Evolutionary conservation across 805 yeast species (phyloP).

Genomic region (Barnettozyma sucrosica): DNA sequence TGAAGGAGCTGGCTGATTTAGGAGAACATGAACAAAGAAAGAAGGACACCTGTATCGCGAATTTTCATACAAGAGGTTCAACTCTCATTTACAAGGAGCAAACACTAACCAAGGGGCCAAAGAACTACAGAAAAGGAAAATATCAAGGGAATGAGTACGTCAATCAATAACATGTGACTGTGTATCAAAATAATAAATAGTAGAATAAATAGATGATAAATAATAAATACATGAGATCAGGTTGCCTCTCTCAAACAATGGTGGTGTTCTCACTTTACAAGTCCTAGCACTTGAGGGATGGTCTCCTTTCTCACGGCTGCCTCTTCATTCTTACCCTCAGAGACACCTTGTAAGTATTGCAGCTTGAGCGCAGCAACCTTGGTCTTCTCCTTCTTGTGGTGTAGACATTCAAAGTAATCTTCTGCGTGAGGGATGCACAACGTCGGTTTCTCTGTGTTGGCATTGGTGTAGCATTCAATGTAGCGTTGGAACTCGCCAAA

Average conservation of each 20-base stretch:
- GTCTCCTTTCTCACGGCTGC: constrained; percentile 13
- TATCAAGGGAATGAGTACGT: neutral
- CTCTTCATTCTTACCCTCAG: constrained; percentile 6
- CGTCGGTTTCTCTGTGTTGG: constrained; percentile 29
- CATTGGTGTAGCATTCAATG: constrained; percentile 40
- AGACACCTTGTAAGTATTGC: constrained; percentile 17
- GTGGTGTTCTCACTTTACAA: constrained; percentile 10
- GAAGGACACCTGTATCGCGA: neutral
- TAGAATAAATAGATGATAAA: neutral
- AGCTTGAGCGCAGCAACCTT: constrained; percentile 22
- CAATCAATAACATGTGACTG: neutral
- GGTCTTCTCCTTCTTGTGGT: constrained; percentile 38
- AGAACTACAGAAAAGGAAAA: too few relatives aligned
- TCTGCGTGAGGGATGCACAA: constrained; percentile 38
- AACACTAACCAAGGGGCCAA: too few relatives aligned
- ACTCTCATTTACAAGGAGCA: too few relatives aligned
- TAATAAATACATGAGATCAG: neutral
- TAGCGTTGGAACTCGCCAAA: constrained; percentile 39
- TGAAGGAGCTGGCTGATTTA: neutral
- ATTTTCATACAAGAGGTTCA: neutral
- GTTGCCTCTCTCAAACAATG: neutral
- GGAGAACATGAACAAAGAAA: neutral
- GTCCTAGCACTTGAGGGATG: constrained; percentile 22
- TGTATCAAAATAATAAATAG: neutral
- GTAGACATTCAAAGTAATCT: constrained; percentile 46